Evolutionary conservation across 1,139 yeast species (phyloP), one percentile per base, ranked within the genome.

Genomic region (Yamadazyma mexicana): DNA sequence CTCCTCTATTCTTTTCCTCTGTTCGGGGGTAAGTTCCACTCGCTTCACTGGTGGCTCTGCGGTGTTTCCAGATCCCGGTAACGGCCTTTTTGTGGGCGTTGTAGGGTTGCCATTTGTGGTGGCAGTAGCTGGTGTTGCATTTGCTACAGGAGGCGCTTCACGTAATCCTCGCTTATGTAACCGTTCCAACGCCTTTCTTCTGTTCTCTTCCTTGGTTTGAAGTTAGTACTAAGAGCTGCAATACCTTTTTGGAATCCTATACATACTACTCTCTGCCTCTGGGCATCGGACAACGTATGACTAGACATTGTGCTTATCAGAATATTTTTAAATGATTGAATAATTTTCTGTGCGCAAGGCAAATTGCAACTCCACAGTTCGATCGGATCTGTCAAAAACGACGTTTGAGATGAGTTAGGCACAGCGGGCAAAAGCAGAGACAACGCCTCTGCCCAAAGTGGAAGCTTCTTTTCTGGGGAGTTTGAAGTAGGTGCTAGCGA

Each of bases 111-210:
- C 14, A 5, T 16, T 12, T n/a, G 17, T 10, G 16, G 17, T 14
- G 17, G 30, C 30, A 4, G 30, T 14, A 30, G 49, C 42, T 7
- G 47, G 38, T 3, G 58, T 48, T 5, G 44, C 9, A 5, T 6
- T 7, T 26, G 15, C 7, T 26, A 17, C 45, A 2, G 51, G 34
- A 7, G 54, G 49, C 42, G 36, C 16, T 35, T 48, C 39, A n/a
- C 40, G 38, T 35, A 48, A 34, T 66, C 77, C 56, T 35, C 77
- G 66, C 39, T 71, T 73, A 40, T 74, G 70, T 22, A 83, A 67
- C 45, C 82, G 61, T 40, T 78, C 84, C 15, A 80, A 55, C 0
- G 88, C 89, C 42, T 73, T 65, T 31, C 74, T 69, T 41, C 88
- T 63, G 51, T 81, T 80, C 15, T 74, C 79, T 34, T 78, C 85